These are phyloP conservation scores for Sugiyamaella floridensis DNA, from an alignment of 805 yeast genomes.

Conservation along the genomic window DNA sequence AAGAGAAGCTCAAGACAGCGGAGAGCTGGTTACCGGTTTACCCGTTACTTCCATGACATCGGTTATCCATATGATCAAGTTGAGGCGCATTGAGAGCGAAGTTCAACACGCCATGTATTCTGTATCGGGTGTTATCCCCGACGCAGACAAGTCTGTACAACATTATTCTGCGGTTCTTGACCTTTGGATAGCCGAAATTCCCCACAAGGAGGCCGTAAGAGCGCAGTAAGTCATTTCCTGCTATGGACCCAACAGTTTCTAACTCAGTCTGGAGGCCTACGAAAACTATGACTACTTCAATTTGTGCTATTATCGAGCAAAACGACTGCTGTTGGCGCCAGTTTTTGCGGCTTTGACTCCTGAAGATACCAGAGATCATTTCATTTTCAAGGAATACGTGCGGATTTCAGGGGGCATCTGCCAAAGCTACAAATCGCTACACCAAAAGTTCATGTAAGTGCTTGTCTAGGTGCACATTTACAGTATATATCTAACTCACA, in stretches of 20 bases:
- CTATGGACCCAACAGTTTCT: neutral
- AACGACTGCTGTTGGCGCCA: slow-evolving; percentile 9
- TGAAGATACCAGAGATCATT: neutral
- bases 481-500: neutral
- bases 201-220: slow-evolving; percentile 1
- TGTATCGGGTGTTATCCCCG: neutral
- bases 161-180: slow-evolving; percentile 5
- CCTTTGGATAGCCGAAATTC: slow-evolving; percentile 6
- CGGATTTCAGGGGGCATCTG: slow-evolving; percentile 7
- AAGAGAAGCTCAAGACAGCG: slow-evolving; percentile 3
- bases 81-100: slow-evolving; percentile 11
- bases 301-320: slow-evolving; percentile 11
- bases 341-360: slow-evolving; percentile 8
- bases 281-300: slow-evolving; percentile 8
- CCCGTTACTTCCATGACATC: slow-evolving; percentile 5
- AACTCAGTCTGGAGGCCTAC: slow-evolving; percentile 1
- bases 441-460: slow-evolving; percentile 3
- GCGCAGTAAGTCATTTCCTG: neutral
- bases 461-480: neutral
- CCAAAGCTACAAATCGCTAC: slow-evolving; percentile 8
- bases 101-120: slow-evolving; percentile 10
- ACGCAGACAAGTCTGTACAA: slow-evolving; percentile 1
- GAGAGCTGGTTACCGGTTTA: neutral
- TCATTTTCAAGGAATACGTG: slow-evolving; percentile 8
- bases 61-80: slow-evolving; percentile 9